Base-by-base conservation (phyloP, 2,329 filamentous ascomycete genomes). In the Neofusicoccum laricinum region DNA sequence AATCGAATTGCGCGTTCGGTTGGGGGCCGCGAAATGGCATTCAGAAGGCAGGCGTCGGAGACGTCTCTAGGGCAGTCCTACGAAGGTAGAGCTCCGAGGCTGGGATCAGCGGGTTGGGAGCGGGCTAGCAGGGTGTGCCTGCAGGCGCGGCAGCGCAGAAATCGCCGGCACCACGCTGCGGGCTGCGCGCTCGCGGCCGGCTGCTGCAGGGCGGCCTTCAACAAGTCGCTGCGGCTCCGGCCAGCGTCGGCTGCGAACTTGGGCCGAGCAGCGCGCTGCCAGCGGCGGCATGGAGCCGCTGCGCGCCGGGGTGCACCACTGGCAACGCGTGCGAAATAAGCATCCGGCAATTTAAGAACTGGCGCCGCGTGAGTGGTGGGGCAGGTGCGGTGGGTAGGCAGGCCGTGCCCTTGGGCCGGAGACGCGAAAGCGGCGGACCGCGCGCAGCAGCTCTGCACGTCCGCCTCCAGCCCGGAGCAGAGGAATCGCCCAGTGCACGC, bases 281-380 rank as follows among this genome's bases (percentile, higher is more conserved):
- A 34, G 50, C 50, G n/a, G 11, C 17, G 19, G 38, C 51, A 41
- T 30, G 25, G 36, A 38, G 51, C 12, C 51, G 8, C 36, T 21
- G 1, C 3, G 32, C 12, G 10, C 11, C 4, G 11, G 14, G 36
- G 11, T 8, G n/a, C 49, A 51, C 55, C 55, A 59, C 55, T 59
- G 55, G 30, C 55, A 41, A 30, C 40, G 55, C 55, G 30, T 45
- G 41, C 40, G 40, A 59, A 59, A 59, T 59, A 59, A 59, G 55
- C 55, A 59, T 46, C 55, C 55, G 55, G 55, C 41, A 46, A 46
- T 59, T 59, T 59, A 59, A 59, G 55, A 21, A 45, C 25, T 11
- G 49, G 55, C 25, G 30, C 55, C 40, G 53, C 49, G 53, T 58
- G 53, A 34, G 40, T 58, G 53, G 53, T 45, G 38, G 51, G 51